Evolutionary conservation across 2,329 filamentous ascomycete genomes (phyloP).

Genomic region (Aureobasidium lini): DNA sequence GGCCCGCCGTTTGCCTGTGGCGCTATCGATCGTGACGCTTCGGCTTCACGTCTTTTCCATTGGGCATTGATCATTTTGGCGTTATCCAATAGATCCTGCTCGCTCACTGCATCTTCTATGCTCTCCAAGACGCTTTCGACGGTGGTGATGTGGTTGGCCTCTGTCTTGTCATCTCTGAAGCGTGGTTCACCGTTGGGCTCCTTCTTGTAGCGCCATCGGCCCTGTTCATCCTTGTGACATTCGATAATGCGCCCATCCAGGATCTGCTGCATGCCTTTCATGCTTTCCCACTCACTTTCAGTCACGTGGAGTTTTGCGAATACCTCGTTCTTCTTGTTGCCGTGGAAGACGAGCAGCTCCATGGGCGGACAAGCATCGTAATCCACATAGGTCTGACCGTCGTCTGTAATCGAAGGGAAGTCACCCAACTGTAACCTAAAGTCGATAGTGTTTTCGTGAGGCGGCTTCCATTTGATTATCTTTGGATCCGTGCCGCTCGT

Average conservation of each 20-base stretch:
- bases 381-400: conserved; percentile 60
- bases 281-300: conserved; percentile 70
- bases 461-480: conserved; percentile 97
- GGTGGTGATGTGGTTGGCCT: conserved; percentile 81
- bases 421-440: conserved; percentile 67
- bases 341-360: conserved; percentile 63
- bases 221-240: conserved; percentile 69
- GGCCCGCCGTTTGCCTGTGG: background rate
- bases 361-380: conserved; percentile 53
- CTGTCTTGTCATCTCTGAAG: conserved; percentile 85
- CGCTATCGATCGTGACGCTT: conserved; percentile 14
- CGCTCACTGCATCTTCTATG: conserved; percentile 76
- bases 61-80: conserved; percentile 66
- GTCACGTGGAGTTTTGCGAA: conserved; percentile 65
- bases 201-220: conserved; percentile 66
- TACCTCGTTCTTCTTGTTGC: conserved; percentile 54
- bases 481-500: conserved; percentile 83
- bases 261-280: conserved; percentile 67
- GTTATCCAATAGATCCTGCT: conserved; percentile 67
- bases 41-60: conserved; percentile 60
- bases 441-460: conserved; percentile 90
- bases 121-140: conserved; percentile 83
- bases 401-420: conserved; percentile 61
- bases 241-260: conserved; percentile 87
- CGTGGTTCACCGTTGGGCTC: conserved; percentile 52